Evolutionary conservation across 345 rosid species (phyloP), one percentile per base, ranked within the genome.

Genomic region (Litchi chinensis): DNA sequence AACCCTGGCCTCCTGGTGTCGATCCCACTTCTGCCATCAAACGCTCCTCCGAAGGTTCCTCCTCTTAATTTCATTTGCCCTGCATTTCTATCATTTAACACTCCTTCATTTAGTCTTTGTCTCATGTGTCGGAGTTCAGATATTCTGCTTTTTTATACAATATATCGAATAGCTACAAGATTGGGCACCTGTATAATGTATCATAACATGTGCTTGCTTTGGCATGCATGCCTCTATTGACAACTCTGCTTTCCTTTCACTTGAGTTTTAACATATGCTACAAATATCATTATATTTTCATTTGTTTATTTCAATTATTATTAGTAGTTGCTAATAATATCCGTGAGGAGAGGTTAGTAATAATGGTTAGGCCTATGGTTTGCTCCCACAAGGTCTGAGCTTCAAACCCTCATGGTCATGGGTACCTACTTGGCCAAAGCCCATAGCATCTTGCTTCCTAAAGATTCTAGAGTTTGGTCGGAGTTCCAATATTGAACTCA

Each of bases 1-100:
- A 65, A 37, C 28, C 71, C 6, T 75, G 71, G 71, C 78, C 71
- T 2, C 71, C 78, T 10, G 78, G 78, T 28, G 78, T 75, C 63
- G 78, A 75, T 2, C 50, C 78, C 24, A 65, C 78, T 62, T 19
- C 77, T 16, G 32, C 68, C 68, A 22, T 65, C 78, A 75, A 75
- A 65, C 78, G 78, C 28, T 26, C 46, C 21, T 75, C 78, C 21
- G 64, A 65, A 65, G 78, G 78, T 65, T 65, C 1, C 12, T 60
- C 12, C 28, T 22, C 65, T 6, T 56, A 9, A 8, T 16, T 19
- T 32, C 26, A 0, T 8, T 12, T 21, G 0, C 50, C 43, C 9
- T 0, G 0, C 13, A 7, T 50, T 75, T 28, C 11, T 12, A 32
- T 32, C 37, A 32, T 32, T 32, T 32, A 32, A 32, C 37, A n/a